Conservation (phyloP, 768 basidiomycete species). For the Boletus rufocinnamomeus region DNA sequence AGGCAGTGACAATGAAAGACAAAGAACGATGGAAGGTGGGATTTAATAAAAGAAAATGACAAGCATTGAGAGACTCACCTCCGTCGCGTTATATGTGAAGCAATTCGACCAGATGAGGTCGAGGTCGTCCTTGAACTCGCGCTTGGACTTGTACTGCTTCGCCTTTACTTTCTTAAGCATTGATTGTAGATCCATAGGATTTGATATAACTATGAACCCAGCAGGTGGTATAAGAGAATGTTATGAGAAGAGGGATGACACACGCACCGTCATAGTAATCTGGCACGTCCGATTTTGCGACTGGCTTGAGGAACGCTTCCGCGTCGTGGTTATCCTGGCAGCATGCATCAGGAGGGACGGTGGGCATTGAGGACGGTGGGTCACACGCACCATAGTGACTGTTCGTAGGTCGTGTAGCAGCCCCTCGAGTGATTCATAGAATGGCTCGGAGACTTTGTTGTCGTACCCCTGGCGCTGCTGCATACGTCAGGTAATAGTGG, state of each 20-base stretch:
- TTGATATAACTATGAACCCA: constrained; percentile 70
- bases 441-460: constrained; percentile 77
- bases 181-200: constrained; percentile 94
- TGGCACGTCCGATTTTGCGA: constrained; percentile 84
- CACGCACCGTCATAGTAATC: constrained; percentile 89
- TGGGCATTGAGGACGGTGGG: constrained; percentile 22
- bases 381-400: constrained; percentile 58
- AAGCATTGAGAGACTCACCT: constrained; percentile 55
- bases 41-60: not conserved
- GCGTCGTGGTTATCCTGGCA: constrained; percentile 83
- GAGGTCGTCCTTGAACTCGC: constrained; percentile 90
- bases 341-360: constrained; percentile 29
- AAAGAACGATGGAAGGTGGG: not conserved
- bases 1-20: not conserved
- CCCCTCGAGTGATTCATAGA: constrained; percentile 93
- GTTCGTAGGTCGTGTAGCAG: constrained; percentile 83
- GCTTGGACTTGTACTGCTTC: constrained; percentile 90
- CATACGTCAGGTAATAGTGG: constrained; percentile 22
- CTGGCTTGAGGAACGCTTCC: constrained; percentile 91
- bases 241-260: not conserved
- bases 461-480: constrained; percentile 54
- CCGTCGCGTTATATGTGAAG: constrained; percentile 85
- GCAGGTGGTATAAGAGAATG: constrained; percentile 7
- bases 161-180: constrained; percentile 93
- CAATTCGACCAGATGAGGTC: constrained; percentile 98